These are phyloP conservation scores for Colletotrichum truncatum DNA, from an alignment of 2,329 filamentous ascomycete species.

Conservation along the genomic window DNA sequence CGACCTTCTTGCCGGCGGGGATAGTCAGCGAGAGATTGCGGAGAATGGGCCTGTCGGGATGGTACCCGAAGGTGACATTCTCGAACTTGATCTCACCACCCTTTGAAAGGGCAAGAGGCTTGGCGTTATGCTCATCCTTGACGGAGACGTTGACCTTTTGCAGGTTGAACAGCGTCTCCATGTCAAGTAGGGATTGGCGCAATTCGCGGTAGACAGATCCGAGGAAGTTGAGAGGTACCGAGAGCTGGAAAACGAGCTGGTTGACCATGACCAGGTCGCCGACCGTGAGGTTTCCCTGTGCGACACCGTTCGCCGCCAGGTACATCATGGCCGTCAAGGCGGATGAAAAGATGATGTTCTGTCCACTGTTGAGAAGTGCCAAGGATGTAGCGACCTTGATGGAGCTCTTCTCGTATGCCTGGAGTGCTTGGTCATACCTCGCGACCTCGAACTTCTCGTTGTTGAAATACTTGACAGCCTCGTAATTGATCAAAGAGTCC, in stretches of 20 bases:
- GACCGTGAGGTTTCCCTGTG: constrained; percentile 82
- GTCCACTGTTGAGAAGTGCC: constrained; percentile 91
- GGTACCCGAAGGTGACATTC: constrained; percentile 94
- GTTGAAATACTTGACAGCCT: constrained; percentile 99
- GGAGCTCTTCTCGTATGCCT: constrained; percentile 89
- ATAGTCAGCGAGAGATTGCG: constrained; percentile 87
- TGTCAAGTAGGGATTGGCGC: constrained; percentile 92
- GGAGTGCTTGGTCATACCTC: constrained; percentile 87
- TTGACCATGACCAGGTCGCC: constrained; percentile 99
- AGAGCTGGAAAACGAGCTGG: constrained; percentile 97
- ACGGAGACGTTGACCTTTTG: constrained; percentile 96
- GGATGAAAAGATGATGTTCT: constrained; percentile 96
- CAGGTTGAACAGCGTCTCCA: constrained; percentile 97
- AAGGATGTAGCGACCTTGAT: constrained; percentile 97
- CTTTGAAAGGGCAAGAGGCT: constrained; percentile 74
- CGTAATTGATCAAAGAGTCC: constrained; percentile 97
- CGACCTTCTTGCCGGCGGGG: constrained; percentile 94
- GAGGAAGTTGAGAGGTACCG: constrained; percentile 95
- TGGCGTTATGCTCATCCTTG: constrained; percentile 78
- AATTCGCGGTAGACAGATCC: constrained; percentile 98
- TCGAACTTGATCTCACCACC: constrained; percentile 95
- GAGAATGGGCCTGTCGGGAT: constrained; percentile 85
- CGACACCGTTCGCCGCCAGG: constrained; percentile 89
- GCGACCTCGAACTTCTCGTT: constrained; percentile 95
- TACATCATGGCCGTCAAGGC: constrained; percentile 99